These are phyloP conservation scores for Pseudoscleropodium purum DNA, from an alignment of 225 moss, liverwort and hornwort species.

Conservation along the genomic window DNA sequence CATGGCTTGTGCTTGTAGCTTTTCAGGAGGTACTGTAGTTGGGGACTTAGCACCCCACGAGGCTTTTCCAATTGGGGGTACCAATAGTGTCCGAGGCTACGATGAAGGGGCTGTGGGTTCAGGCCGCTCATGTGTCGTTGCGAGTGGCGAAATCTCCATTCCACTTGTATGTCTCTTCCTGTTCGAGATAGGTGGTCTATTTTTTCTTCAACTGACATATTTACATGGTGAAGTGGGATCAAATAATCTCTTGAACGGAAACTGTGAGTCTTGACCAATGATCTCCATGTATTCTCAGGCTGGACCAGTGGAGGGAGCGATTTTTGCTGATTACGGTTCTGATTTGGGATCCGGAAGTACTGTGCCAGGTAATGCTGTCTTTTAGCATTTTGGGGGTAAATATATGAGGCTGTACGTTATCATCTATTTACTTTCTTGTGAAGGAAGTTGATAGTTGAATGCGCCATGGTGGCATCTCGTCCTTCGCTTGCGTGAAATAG, in stretches of 20 bases:
- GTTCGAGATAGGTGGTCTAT: background rate
- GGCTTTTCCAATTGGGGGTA: conserved; percentile 98
- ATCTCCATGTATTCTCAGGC: conserved; percentile 29
- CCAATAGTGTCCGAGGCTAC: conserved; percentile 97
- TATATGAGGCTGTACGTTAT: background rate
- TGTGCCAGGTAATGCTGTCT: conserved; percentile 66
- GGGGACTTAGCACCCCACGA: conserved; percentile 99
- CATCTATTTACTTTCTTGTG: background rate
- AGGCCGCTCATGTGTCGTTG: conserved; percentile 91
- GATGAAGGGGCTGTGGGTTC: conserved; percentile 98
- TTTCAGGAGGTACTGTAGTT: conserved; percentile 93
- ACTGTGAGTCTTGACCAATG: background rate
- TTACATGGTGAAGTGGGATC: background rate
- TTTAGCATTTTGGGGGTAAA: background rate
- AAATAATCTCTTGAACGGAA: background rate
- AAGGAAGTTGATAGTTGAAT: background rate
- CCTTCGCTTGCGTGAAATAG: background rate
- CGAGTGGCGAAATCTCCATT: conserved; percentile 89
- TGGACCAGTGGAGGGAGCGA: conserved; percentile 97
- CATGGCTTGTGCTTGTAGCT: conserved; percentile 42
- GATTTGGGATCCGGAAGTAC: conserved; percentile 95
- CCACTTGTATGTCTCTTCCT: conserved; percentile 64
- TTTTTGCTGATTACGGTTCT: conserved; percentile 97
- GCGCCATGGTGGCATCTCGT: background rate
- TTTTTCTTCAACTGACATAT: background rate